Base-by-base conservation (phyloP, 208 protist genomes). In the Porcisia hertigi region DNA sequence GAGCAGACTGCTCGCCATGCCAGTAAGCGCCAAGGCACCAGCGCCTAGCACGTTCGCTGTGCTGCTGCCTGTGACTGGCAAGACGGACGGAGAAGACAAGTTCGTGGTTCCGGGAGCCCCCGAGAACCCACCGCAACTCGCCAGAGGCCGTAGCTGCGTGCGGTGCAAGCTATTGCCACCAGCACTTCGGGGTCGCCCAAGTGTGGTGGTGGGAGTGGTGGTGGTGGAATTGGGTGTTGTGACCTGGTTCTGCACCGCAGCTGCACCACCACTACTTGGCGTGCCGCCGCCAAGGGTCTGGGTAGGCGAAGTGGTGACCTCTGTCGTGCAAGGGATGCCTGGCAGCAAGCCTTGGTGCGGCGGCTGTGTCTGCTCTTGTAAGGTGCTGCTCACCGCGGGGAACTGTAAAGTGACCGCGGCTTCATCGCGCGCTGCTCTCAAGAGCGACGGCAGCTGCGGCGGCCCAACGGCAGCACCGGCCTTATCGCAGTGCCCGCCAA, bases 1-100 rank as follows among this genome's bases (percentile, higher is more conserved):
- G 8, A 87, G 81, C 62, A 87, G 76, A 63, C 75, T 83, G 45
- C 45, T 75, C 55, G 75, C 77, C 14, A 71, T 71, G 65, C 78
- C 72, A 0, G 72, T 71, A 30, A 55, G 55, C 25, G 67, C 69
- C 64, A 73, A 73, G 57, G 62, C 20, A 20, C 47, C 52, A 43
- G 25, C 34, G 34, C 71, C 63, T 45, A 75, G 20, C 47, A 81
- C 36, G 57, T 55, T 77, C 45, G 57, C 77, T 30, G 54, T 45
- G 41, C 77, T 45, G 41, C 71, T 76, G 36, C 71, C 71, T 20
- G 25, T 6, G 49, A 59, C 54, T 64, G 54, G 52, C 23, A 75
- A 25, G 3, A 69, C 25, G 0, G 65, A 62, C 1, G 80, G 82
- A 1, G 77, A 76, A 1, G 30, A 18, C 5, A 47, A 53, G 57